phyloP scores from a whole-genome alignment of 1,139 yeast species.

The Lodderomyces elongisporus region DNA sequence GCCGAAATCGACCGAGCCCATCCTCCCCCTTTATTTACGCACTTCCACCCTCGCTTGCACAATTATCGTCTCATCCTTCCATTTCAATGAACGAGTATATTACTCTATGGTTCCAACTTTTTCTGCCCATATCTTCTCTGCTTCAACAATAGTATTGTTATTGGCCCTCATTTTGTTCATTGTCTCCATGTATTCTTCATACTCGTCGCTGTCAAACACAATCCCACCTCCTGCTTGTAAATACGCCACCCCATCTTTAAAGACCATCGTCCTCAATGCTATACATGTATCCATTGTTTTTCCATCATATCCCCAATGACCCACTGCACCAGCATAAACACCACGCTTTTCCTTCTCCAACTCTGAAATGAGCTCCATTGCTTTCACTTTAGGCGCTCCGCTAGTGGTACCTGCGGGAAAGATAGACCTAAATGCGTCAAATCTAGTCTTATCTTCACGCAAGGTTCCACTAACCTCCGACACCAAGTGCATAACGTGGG shows the following conservation, averaged over 20 bases:
- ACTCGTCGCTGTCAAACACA: conserved; percentile 90
- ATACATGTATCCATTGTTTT: conserved; percentile 95
- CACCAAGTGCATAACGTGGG: conserved; percentile 96
- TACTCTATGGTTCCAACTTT: conserved; percentile 28
- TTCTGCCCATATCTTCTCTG: conserved; percentile 73
- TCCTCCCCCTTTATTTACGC: too few relatives aligned
- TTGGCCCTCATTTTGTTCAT: conserved; percentile 97
- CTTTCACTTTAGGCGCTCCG: conserved; percentile 96
- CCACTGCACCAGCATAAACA: conserved; percentile 98
- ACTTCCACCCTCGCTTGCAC: too few relatives aligned
- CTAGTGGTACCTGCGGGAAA: conserved; percentile 99
- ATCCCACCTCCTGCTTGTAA: conserved; percentile 99
- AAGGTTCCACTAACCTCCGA: conserved; percentile 92
- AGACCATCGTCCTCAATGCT: conserved; percentile 94
- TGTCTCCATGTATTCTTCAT: conserved; percentile 93
- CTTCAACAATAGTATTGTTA: conserved; percentile 81
- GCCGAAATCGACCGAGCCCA: too few relatives aligned
- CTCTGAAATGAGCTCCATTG: conserved; percentile 91
- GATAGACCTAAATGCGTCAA: conserved; percentile 94
- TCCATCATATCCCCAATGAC: conserved; percentile 94
- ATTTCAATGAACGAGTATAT: too few relatives aligned
- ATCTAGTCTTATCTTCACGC: conserved; percentile 77
- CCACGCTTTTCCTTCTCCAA: conserved; percentile 91
- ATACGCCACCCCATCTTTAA: conserved; percentile 83
- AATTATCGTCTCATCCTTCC: too few relatives aligned